A percentile compares a stretch with the other conserved stretches of the same genome.
Evolutionary conservation across 1,284 basidiomycete species (phyloP).

Genomic region (Ustilago trichophora): DNA sequence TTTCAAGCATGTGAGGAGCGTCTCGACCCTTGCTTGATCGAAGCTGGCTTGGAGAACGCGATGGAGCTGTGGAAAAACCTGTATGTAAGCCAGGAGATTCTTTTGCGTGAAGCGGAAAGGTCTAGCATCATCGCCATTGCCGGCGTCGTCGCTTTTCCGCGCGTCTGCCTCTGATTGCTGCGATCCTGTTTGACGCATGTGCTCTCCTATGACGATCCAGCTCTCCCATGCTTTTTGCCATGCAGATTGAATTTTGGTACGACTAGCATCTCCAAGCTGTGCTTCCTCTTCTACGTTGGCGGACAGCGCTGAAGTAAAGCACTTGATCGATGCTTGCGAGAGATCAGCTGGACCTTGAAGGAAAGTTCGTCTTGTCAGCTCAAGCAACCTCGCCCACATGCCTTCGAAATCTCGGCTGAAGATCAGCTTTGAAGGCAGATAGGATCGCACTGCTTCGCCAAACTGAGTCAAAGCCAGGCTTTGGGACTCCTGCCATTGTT

Average conservation of each 20-base stretch:
- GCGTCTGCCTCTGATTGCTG: background rate
- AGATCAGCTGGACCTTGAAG: constrained; percentile 41
- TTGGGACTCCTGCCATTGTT: constrained; percentile 84
- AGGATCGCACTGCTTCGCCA: constrained; percentile 83
- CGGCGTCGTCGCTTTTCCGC: background rate
- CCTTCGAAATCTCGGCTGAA: constrained; percentile 75
- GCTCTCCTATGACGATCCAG: constrained; percentile 31
- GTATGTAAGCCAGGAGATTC: constrained; percentile 81
- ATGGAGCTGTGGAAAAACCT: constrained; percentile 71
- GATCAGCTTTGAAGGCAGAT: constrained; percentile 78
- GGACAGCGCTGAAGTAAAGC: constrained; percentile 68
- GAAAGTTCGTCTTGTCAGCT: constrained; percentile 69
- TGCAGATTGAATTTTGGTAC: constrained; percentile 11
- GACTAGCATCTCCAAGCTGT: background rate
- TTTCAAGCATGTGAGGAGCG: constrained; percentile 81
- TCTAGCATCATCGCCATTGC: background rate
- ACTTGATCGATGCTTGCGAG: constrained; percentile 62
- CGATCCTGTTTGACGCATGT: constrained; percentile 6
- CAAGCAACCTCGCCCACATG: constrained; percentile 69
- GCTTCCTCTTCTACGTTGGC: constrained; percentile 13
- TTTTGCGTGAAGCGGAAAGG: constrained; percentile 80
- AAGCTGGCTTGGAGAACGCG: constrained; percentile 48
- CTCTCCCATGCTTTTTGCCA: constrained; percentile 30
- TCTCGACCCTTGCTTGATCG: constrained; percentile 72
- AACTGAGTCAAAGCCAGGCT: constrained; percentile 84